Evolutionary conservation across 176 grass and related monocot genomes (phyloP).

Genomic region (Avena atlantica): DNA sequence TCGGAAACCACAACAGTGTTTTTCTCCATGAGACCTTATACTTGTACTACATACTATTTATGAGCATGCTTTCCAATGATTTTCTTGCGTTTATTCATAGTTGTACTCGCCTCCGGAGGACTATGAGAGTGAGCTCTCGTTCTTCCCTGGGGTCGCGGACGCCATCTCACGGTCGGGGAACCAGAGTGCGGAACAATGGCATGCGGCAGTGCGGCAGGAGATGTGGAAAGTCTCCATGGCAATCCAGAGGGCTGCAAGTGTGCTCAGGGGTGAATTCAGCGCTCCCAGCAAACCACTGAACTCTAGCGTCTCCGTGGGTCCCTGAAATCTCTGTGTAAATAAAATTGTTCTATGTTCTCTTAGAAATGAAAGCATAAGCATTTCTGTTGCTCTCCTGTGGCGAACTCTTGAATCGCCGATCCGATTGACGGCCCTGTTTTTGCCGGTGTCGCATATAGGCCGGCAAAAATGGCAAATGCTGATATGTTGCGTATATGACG

Average conservation of each 20-base stretch:
- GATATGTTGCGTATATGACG: no score
- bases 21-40: neutral
- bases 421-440: no score
- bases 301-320: neutral
- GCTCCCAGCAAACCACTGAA: neutral
- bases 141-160: slow-evolving; percentile 83
- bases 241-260: slow-evolving; percentile 60
- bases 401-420: no score
- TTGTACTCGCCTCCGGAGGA: slow-evolving; percentile 86
- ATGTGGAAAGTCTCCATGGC: slow-evolving; percentile 75
- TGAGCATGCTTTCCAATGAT: neutral
- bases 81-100: slow-evolving; percentile 39
- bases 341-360: neutral
- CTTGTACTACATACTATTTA: neutral
- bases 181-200: slow-evolving; percentile 6
- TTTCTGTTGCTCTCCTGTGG: no score
- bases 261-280: slow-evolving; percentile 67
- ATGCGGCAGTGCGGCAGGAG: slow-evolving; percentile 49
- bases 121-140: slow-evolving; percentile 69
- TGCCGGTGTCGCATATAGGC: no score
- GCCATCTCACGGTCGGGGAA: slow-evolving; percentile 55
- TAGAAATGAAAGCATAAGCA: slow-evolving; percentile 15
- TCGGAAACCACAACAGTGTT: neutral
- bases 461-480: no score
- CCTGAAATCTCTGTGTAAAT: slow-evolving; percentile 33